A percentile compares a stretch with the other conserved stretches of the same genome.
Evolutionary conservation across 78 protist genomes (phyloP).

Genomic region (Anaeramoeba ignava): DNA sequence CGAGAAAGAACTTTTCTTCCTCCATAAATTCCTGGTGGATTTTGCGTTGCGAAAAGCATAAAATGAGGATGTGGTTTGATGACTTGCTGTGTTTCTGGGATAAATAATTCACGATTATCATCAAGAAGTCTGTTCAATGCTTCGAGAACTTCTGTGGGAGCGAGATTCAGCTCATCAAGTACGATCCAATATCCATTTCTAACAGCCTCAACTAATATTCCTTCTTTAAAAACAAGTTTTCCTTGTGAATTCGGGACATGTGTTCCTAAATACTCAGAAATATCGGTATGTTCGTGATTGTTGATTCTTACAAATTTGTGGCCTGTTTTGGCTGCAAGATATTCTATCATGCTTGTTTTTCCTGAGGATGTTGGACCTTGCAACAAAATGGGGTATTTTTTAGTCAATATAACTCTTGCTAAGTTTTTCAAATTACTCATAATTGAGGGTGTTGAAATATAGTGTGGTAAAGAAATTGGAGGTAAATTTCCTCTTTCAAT

Average conservation of each 20-base stretch:
- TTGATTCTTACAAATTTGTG: slow-evolving; percentile 87
- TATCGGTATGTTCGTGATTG: slow-evolving; percentile 99
- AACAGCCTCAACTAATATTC: slow-evolving; percentile 86
- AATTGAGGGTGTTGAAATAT: slow-evolving; percentile 49
- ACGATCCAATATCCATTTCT: slow-evolving; percentile 95
- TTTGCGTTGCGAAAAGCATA: slow-evolving; percentile 98
- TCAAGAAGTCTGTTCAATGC: slow-evolving; percentile 98
- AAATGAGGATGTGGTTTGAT: slow-evolving; percentile 89
- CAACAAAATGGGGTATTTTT: slow-evolving; percentile 67
- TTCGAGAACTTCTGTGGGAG: slow-evolving; percentile 97
- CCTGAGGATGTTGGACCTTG: slow-evolving; percentile 38
- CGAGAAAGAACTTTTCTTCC: slow-evolving; percentile 85
- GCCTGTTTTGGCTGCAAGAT: slow-evolving; percentile 64
- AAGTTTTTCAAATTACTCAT: slow-evolving; percentile 37
- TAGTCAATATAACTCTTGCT: slow-evolving; percentile 56
- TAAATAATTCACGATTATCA: slow-evolving; percentile 92
- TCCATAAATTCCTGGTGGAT: slow-evolving; percentile 98
- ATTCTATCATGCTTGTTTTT: slow-evolving; percentile 37
- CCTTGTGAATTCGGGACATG: slow-evolving; percentile 70
- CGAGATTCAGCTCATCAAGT: slow-evolving; percentile 98
- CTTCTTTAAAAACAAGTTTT: slow-evolving; percentile 74
- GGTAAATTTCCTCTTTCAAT: slow-evolving; percentile 33
- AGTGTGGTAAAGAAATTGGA: background rate
- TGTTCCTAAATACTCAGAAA: slow-evolving; percentile 95
- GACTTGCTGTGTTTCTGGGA: slow-evolving; percentile 90